phyloP scores from a whole-genome alignment of 208 protist species.

The Trypanosoma cruzi region DNA sequence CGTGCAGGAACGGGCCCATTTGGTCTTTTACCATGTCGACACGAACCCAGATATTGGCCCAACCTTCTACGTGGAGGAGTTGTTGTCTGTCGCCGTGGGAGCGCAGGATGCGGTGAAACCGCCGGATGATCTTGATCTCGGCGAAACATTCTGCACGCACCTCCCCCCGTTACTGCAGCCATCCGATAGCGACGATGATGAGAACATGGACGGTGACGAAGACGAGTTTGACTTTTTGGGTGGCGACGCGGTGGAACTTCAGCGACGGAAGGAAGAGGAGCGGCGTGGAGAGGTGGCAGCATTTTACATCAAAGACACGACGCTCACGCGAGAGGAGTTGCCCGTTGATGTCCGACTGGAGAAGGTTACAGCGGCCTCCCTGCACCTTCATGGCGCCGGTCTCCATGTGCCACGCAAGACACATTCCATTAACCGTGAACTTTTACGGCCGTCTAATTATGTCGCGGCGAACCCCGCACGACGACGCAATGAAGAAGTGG shows the following conservation, averaged over 20 bases:
- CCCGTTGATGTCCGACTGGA: neutral
- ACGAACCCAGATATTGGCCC: conserved; percentile 39
- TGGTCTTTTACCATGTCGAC: conserved; percentile 53
- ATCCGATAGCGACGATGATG: conserved; percentile 42
- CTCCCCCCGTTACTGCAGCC: conserved; percentile 48
- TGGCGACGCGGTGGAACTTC: conserved; percentile 31
- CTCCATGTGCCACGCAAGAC: conserved; percentile 20
- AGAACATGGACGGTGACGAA: neutral
- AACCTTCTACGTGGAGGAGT: conserved; percentile 52
- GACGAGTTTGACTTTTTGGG: conserved; percentile 46
- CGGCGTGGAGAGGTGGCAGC: conserved; percentile 58
- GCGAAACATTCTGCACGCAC: conserved; percentile 66
- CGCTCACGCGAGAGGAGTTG: conserved; percentile 11
- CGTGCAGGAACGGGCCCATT: conserved; percentile 66
- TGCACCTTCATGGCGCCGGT: neutral
- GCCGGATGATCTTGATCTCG: conserved; percentile 60
- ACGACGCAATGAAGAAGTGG: conserved; percentile 26
- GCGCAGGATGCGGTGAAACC: conserved; percentile 62
- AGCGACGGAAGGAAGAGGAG: conserved; percentile 41
- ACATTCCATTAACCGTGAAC: conserved; percentile 66
- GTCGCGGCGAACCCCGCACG: conserved; percentile 21
- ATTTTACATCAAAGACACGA: conserved; percentile 70
- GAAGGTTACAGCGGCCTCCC: neutral
- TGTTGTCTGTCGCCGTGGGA: conserved; percentile 55
- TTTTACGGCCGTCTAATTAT: conserved; percentile 57